These are phyloP conservation scores for Thalassiosira hispida DNA, from an alignment of 352 stramenopile species.

Conservation along the genomic window DNA sequence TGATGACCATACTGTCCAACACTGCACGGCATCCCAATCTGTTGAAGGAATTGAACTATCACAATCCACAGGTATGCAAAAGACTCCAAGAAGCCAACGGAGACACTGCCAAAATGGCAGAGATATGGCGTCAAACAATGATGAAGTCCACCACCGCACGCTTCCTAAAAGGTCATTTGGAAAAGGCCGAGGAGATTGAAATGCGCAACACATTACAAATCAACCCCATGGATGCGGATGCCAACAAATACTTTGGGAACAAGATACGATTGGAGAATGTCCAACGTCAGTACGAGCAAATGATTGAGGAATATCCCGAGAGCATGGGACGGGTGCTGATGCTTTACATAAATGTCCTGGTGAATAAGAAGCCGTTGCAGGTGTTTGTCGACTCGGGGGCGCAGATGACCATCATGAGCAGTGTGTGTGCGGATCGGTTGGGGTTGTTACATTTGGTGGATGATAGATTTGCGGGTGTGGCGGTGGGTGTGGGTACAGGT, in stretches of 20 bases:
- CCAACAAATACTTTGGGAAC: slow-evolving; percentile 83
- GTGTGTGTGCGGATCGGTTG: slow-evolving; percentile 77
- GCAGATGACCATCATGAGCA: slow-evolving; percentile 87
- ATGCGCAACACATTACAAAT: slow-evolving; percentile 62
- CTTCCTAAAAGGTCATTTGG: slow-evolving; percentile 35
- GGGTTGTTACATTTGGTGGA: slow-evolving; percentile 83
- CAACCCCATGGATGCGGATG: slow-evolving; percentile 82
- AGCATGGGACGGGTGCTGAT: slow-evolving; percentile 85
- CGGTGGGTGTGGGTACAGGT: slow-evolving; percentile 94
- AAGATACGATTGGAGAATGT: slow-evolving; percentile 74
- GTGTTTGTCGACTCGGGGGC: slow-evolving; percentile 87
- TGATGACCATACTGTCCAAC: slow-evolving; percentile 59
- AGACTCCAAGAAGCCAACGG: slow-evolving; percentile 45
- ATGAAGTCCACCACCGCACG: slow-evolving; percentile 39
- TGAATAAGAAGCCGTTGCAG: slow-evolving; percentile 80
- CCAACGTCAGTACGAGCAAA: slow-evolving; percentile 79
- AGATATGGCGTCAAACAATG: slow-evolving; percentile 64
- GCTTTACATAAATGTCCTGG: slow-evolving; percentile 86
- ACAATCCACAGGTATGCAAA: slow-evolving; percentile 67
- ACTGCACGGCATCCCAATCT: slow-evolving; percentile 64
- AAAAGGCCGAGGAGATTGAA: slow-evolving; percentile 54
- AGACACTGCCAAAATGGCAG: slow-evolving; percentile 28
- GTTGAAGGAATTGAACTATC: slow-evolving; percentile 84
- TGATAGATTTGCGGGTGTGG: slow-evolving; percentile 81
- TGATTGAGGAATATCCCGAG: slow-evolving; percentile 89